phyloP scores from a whole-genome alignment of 176 grass and related monocot genomes.

The Alloteropsis semialata region DNA sequence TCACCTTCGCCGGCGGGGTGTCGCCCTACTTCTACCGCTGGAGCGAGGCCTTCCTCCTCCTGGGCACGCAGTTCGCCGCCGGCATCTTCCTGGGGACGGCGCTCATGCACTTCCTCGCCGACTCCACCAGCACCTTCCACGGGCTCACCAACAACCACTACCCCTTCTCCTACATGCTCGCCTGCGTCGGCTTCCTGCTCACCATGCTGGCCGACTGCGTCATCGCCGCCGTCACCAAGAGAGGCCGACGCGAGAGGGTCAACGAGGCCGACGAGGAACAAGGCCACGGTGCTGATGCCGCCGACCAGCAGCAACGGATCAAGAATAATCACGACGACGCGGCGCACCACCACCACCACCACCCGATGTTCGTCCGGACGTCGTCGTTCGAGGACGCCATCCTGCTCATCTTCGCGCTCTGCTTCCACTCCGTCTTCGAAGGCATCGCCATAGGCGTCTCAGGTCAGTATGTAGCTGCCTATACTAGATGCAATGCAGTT shows the following conservation, averaged over 20 bases:
- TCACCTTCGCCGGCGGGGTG: slow-evolving; percentile 65
- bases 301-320: too few relatives aligned
- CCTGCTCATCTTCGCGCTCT: slow-evolving; percentile 77
- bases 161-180: slow-evolving; percentile 88
- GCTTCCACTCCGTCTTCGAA: slow-evolving; percentile 91
- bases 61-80: slow-evolving; percentile 89
- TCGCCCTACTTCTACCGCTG: slow-evolving; percentile 91
- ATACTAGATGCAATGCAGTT: too few relatives aligned
- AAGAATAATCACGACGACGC: not conserved
- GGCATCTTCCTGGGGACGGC: slow-evolving; percentile 90
- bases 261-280: too few relatives aligned
- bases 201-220: slow-evolving; percentile 73
- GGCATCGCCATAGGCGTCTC: slow-evolving; percentile 74
- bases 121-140: slow-evolving; percentile 70
- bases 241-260: too few relatives aligned
- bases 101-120: slow-evolving; percentile 93
- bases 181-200: slow-evolving; percentile 60
- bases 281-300: too few relatives aligned
- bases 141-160: slow-evolving; percentile 49
- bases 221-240: slow-evolving; percentile 55
- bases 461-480: too few relatives aligned
- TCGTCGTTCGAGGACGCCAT: slow-evolving; percentile 58
- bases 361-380: slow-evolving; percentile 25
- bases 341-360: slow-evolving; percentile 1
- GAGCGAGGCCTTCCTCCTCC: slow-evolving; percentile 76